A percentile compares a stretch with the other conserved stretches of the same genome.
phyloP scores from a whole-genome alignment of 2,329 filamentous ascomycete genomes.

The Alternaria sp. region DNA sequence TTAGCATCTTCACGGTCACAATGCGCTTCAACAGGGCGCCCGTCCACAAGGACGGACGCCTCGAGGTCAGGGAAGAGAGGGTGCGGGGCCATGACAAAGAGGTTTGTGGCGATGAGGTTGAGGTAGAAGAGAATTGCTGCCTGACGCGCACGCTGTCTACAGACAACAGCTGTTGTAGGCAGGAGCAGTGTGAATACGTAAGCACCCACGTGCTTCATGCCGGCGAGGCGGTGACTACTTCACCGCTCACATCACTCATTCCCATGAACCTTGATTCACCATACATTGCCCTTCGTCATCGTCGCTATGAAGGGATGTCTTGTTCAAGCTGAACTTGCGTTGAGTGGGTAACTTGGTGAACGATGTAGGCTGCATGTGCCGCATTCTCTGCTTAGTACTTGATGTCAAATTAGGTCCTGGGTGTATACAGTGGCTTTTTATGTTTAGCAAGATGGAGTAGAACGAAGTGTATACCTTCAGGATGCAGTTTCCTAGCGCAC shows the following conservation, averaged over 20 bases:
- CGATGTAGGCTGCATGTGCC: not conserved
- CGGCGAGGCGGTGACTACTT: not conserved
- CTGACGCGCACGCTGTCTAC: not conserved
- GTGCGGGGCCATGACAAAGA: constrained; percentile 21
- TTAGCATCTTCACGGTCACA: constrained; percentile 11
- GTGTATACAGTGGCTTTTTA: not conserved
- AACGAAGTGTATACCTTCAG: not conserved
- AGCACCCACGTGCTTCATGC: constrained; percentile 1
- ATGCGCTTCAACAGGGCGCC: constrained; percentile 16
- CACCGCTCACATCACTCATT: not conserved
- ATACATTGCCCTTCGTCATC: not conserved
- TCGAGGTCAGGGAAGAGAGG: constrained; percentile 13
- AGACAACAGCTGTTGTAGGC: not conserved
- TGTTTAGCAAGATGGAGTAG: not conserved
- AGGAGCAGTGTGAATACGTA: constrained; percentile 1
- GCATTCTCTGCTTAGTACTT: not conserved
- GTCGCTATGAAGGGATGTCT: not conserved
- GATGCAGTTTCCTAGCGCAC: not conserved
- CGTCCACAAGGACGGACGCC: constrained; percentile 23
- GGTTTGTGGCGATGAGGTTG: not conserved
- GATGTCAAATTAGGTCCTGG: not conserved
- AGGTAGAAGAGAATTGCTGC: not conserved
- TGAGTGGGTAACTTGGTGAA: not conserved
- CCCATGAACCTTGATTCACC: not conserved
- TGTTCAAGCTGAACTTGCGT: not conserved